phyloP scores from a whole-genome alignment of 176 grass and related monocot genomes.

The Alloteropsis semialata region DNA sequence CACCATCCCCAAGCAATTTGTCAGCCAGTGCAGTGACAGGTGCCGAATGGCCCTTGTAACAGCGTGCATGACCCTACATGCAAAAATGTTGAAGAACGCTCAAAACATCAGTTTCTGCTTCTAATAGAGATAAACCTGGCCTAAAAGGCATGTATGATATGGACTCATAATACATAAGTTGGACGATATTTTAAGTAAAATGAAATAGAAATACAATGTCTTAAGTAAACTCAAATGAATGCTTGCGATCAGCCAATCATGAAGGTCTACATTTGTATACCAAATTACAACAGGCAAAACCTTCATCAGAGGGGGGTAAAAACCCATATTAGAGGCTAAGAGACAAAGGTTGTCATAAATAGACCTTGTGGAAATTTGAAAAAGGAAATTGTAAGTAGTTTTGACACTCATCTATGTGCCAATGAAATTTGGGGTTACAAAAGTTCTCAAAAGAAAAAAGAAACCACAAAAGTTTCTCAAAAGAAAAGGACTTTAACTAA shows the following conservation, averaged over 20 bases:
- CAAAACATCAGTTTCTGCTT: neutral
- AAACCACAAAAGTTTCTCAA: neutral
- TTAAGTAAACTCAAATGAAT: too few relatives aligned
- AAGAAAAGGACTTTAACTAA: neutral
- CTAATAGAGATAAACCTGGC: neutral
- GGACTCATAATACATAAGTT: neutral
- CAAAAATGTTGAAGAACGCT: neutral
- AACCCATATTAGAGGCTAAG: neutral
- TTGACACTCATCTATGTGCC: neutral
- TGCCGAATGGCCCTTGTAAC: conserved; percentile 78
- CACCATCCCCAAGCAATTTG: conserved; percentile 66
- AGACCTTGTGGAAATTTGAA: neutral
- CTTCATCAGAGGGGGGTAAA: neutral
- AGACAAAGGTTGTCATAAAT: neutral
- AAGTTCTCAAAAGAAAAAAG: too few relatives aligned
- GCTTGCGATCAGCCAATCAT: neutral
- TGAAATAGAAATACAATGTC: conserved; percentile 12
- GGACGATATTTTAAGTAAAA: neutral
- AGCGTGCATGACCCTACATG: conserved; percentile 58
- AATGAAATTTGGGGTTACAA: conserved; percentile 1
- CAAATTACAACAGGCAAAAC: neutral
- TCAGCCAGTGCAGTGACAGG: conserved; percentile 72
- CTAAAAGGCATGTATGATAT: neutral
- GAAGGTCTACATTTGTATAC: neutral
- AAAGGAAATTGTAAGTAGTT: neutral